phyloP scores from a whole-genome alignment of 805 yeast genomes.

The Suhomyces pyralidae region DNA sequence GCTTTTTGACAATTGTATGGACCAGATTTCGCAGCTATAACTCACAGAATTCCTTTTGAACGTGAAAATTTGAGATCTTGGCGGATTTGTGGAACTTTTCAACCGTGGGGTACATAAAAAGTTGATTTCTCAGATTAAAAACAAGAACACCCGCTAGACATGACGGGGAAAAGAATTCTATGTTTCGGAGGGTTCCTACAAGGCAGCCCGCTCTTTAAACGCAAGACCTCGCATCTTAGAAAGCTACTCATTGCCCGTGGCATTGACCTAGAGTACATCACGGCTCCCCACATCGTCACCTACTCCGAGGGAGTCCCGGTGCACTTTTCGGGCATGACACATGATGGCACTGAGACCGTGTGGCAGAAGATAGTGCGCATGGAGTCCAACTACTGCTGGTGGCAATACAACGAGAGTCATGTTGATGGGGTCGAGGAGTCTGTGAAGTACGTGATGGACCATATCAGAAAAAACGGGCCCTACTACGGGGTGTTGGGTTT shows the following conservation, averaged over 20 bases:
- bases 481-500: slow-evolving; percentile 43
- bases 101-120: not conserved
- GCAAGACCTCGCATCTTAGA: slow-evolving; percentile 33
- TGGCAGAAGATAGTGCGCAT: slow-evolving; percentile 30
- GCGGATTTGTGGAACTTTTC: not conserved
- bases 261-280: slow-evolving; percentile 30
- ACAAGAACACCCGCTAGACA: not conserved
- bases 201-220: slow-evolving; percentile 30
- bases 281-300: slow-evolving; percentile 24
- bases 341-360: not conserved
- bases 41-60: not conserved
- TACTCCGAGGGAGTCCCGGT: not conserved
- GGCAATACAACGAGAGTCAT: slow-evolving; percentile 15
- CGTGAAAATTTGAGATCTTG: not conserved
- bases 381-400: slow-evolving; percentile 38
- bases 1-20: not conserved
- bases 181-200: slow-evolving; percentile 42
- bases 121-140: not conserved
- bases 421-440: slow-evolving; percentile 27
- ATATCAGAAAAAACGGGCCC: slow-evolving; percentile 37
- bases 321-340: not conserved
- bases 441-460: slow-evolving; percentile 20
- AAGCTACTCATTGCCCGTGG: slow-evolving; percentile 20
- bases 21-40: not conserved
- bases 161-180: slow-evolving; percentile 12